Base-by-base conservation (phyloP, 352 stramenopile species). In the Pythium sp. region DNA sequence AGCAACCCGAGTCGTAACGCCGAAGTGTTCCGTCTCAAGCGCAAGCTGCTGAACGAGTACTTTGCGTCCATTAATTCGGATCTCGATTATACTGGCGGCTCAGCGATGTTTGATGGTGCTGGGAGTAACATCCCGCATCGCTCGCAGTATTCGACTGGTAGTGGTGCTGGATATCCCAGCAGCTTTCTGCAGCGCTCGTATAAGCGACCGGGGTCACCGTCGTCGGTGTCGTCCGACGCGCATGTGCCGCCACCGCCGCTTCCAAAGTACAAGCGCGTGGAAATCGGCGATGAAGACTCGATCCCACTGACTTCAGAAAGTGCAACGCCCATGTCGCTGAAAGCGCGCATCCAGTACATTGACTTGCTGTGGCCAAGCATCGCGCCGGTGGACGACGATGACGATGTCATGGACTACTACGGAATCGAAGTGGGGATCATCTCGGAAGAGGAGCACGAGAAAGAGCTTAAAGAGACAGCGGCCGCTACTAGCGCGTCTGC, bases 371-470 rank as follows among this genome's bases (percentile, higher is more conserved):
- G 83, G 83, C 86, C 86, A 6, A 72, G 75, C 34, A 72, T 86
- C 41, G 81, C 85, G 24, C 86, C 86, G 7, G 71, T 90, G 3
- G 79, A 90, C 24, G 73, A 90, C 32, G 77, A 90, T n/a, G 73
- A 90, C 1, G 84, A 90, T 9, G 84, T 90, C 53, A 88, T 91
- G 77, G 64, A 90, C 57, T 92, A 92, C 55, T 93, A 92, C 57
- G 84, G 82, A 15, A 78, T 92, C 43, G 81, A 93, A 68, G 84
- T 93, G 3, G 71, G 84, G 60, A 89, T 93, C 59, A 84, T 91
- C 53, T 79, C 79, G 24, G 86, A 93, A 55, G 73, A 91, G 30
- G 77, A 91, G 55, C 78, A 73, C 3, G 53, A 65, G 32, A 30
- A 32, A 14, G 49, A 64, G 32, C 56, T 54, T 38, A 30, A 65